Evolutionary conservation across 2,329 filamentous ascomycete species (phyloP), one percentile per base, ranked within the genome.

Genomic region (Hymenoscyphus scutula): DNA sequence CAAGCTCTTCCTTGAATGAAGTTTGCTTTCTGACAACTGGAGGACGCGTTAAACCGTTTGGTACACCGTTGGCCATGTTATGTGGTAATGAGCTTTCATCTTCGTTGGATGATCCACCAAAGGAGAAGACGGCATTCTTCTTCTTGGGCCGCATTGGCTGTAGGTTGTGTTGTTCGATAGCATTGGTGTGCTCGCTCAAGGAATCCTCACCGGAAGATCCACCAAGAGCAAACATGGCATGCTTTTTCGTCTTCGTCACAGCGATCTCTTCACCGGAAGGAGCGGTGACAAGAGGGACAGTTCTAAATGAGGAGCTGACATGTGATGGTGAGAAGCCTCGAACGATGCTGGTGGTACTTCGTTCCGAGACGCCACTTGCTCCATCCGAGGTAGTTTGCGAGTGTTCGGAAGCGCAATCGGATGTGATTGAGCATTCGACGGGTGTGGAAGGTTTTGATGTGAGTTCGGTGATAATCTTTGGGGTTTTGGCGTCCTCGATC

Each of bases 291-390:
- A 74, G 68, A 53, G 72, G 72, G 45, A 74, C 70, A 25, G 71
- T 89, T 68, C 87, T 84, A 70, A 87, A 86, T 0, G 87, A 90
- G 1, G 86, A 89, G 10, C 87, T 88, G 51, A 89, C 81, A 64
- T 89, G 86, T 29, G 89, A 88, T 1, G 90, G 91, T 5, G 90
- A 91, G 77, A 97, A 97, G 62, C 93, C 93, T 67, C 91, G 90
- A 59, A 97, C 88, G 62, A 97, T 84, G 66, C 88, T 93, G 64
- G 77, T 80, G 5, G 74, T 69, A 48, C 73, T 76, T 59, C 69
- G 66, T 62, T 82, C 79, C 1, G 70, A 73, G 15, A 58, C 62
- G 58, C 58, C 62, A 54, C 68, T 69, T 23, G 62, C 60, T 59
- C 76, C 77, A 61, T 81, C 77, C 62, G 77, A 77, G 5, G 79